Evolutionary conservation across 2,329 filamentous ascomycete species (phyloP), one percentile per base, ranked within the genome.

Genomic region (Colletotrichum horii): DNA sequence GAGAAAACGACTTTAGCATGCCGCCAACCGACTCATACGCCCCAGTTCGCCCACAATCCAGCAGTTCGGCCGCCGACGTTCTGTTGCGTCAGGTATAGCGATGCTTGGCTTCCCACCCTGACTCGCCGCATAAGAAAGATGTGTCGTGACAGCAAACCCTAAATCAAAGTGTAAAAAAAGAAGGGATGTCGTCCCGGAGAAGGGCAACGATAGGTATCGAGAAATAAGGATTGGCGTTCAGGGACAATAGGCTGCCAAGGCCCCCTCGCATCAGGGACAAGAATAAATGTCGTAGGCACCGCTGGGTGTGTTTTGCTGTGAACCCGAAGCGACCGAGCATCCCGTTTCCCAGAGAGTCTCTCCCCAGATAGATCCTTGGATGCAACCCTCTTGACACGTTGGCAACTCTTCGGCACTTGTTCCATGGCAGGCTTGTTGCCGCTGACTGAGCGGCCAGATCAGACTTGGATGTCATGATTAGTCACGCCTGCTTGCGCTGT

Each of bases 91-190:
- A 34, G 56, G 61, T 26, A 32, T n/a, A 43, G 36, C 16, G 34
- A 52, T 26, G 9, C 55, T 56, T 48, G 69, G 36, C 65, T 22
- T 43, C 69, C 32, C 24, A 22, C 64, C 36, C 68, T 75, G 73
- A 72, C 62, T 75, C 68, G 55, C 7, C 70, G 73, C 73, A 75
- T 67, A 26, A 70, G 28, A 75, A 56, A 62, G 55, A 72, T 43
- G 56, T 62, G 62, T 64, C 73, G 69, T 75, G 73, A 68, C 73
- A 75, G 73, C 73, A 67, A 75, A 75, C 62, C 38, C 73, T 75
- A 75, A 72, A 62, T 58, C 6, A 66, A 62, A 75, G 61, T 62
- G 36, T 74, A 61, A 66, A 55, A 43, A 36, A 34, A 30, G 43
- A 15, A 70, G 58, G 70, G 69, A 75, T 62, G 70, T 30, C 70